These are phyloP conservation scores for Erodium maritimum DNA, from an alignment of 345 rosid species.

Conservation along the genomic window DNA sequence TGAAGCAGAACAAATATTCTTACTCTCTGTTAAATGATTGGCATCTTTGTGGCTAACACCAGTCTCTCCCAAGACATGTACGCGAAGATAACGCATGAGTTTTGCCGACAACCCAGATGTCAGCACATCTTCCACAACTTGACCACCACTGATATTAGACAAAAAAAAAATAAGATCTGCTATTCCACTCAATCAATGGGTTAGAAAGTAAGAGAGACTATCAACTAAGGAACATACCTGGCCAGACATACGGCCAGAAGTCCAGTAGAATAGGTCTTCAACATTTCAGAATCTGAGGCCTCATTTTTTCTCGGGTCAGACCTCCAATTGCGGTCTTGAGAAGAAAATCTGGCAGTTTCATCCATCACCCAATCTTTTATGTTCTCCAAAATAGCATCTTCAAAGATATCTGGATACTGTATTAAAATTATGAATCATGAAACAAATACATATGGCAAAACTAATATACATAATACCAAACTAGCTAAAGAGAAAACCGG, in stretches of 20 bases:
- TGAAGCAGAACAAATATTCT: constrained; percentile 25
- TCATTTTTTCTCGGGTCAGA: constrained; percentile 38
- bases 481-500: background rate
- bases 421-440: constrained; percentile 10
- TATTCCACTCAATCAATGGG: background rate
- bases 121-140: constrained; percentile 84
- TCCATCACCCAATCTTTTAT: constrained; percentile 83
- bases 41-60: constrained; percentile 55
- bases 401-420: constrained; percentile 89
- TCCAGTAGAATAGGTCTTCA: constrained; percentile 81
- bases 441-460: constrained; percentile 3
- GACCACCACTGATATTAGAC: constrained; percentile 54
- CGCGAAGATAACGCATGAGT: constrained; percentile 91
- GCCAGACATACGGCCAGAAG: constrained; percentile 81
- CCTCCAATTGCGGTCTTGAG: constrained; percentile 36
- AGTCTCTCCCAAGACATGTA: constrained; percentile 74
- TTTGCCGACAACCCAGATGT: constrained; percentile 81
- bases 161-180: constrained; percentile 2
- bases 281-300: constrained; percentile 72
- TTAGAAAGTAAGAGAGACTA: background rate
- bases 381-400: constrained; percentile 63
- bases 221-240: constrained; percentile 31
- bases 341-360: constrained; percentile 43
- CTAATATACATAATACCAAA: background rate
- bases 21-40: constrained; percentile 36